Evolutionary conservation across 805 yeast species (phyloP).

Genomic region (Wickerhamomyces bisporus): DNA sequence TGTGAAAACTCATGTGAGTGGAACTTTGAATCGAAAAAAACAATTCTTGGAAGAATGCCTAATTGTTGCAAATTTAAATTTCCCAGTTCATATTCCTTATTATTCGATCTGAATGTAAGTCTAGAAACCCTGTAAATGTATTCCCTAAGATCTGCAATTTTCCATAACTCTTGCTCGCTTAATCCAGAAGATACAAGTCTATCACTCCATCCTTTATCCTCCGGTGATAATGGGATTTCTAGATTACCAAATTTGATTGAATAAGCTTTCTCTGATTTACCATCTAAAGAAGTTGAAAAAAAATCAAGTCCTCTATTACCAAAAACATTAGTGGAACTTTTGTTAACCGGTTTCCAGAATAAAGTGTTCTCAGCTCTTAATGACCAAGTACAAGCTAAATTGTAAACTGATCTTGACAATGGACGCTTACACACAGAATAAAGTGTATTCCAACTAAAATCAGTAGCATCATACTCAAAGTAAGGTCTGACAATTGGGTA

Average conservation of each 20-base stretch:
- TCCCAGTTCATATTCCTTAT: conserved; percentile 11
- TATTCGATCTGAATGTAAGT: conserved; percentile 29
- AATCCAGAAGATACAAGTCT: conserved; percentile 71
- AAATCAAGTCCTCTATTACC: conserved; percentile 38
- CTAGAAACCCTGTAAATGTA: conserved; percentile 59
- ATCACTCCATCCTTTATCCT: conserved; percentile 70
- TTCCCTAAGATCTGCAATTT: conserved; percentile 63
- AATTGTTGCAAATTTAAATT: conserved; percentile 25
- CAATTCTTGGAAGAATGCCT: conserved; percentile 43
- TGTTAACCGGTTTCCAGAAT: conserved; percentile 68
- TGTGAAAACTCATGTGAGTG: conserved; percentile 1
- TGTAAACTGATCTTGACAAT: conserved; percentile 58
- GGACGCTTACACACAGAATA: conserved; percentile 67
- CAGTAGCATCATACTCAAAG: conserved; percentile 70
- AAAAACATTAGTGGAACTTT: conserved; percentile 35
- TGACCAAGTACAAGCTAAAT: conserved; percentile 67
- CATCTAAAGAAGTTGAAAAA: conserved; percentile 19
- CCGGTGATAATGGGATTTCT: conserved; percentile 53
- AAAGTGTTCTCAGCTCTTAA: conserved; percentile 55
- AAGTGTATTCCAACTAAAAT: conserved; percentile 59
- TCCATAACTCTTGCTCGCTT: conserved; percentile 74
- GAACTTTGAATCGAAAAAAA: conserved; percentile 41
- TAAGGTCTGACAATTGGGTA: conserved; percentile 77
- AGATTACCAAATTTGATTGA: conserved; percentile 34
- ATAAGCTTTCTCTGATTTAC: conserved; percentile 11